phyloP scores from a whole-genome alignment of 768 basidiomycete genomes.

The Mycena albidolilacea region DNA sequence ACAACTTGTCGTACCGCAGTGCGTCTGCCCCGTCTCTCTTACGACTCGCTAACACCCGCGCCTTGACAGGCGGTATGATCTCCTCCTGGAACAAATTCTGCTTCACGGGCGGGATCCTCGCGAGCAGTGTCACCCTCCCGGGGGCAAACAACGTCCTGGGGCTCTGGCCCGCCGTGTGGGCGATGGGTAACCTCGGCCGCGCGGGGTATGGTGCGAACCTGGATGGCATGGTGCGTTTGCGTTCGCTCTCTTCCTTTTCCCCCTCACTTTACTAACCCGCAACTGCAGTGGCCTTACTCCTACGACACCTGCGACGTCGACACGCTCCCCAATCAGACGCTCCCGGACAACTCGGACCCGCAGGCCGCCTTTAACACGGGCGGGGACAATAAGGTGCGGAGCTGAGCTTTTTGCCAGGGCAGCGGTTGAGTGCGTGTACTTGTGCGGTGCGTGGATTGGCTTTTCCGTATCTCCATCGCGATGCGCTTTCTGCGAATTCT shows the following conservation, averaged over 20 bases:
- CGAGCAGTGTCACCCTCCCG: conserved; percentile 58
- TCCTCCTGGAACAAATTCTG: conserved; percentile 75
- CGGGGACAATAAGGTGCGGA: conserved; percentile 55
- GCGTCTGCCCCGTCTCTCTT: conserved; percentile 7
- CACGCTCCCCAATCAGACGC: not conserved
- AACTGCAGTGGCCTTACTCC: conserved; percentile 80
- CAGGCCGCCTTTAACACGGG: conserved; percentile 73
- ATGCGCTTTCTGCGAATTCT: too few relatives aligned
- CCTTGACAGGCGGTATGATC: not conserved
- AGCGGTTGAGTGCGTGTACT: conserved; percentile 65
- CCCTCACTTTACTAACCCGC: conserved; percentile 8
- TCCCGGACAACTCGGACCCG: conserved; percentile 69
- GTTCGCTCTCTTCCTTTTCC: not conserved
- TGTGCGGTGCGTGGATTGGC: too few relatives aligned
- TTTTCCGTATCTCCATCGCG: too few relatives aligned
- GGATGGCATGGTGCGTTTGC: conserved; percentile 7
- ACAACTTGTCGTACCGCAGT: conserved; percentile 51
- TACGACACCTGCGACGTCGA: conserved; percentile 81
- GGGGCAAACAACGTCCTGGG: conserved; percentile 51
- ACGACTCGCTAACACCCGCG: conserved; percentile 1
- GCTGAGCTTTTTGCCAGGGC: conserved; percentile 87
- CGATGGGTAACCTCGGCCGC: conserved; percentile 20
- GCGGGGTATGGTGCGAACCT: conserved; percentile 13
- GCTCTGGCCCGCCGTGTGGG: conserved; percentile 25
- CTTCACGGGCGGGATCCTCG: conserved; percentile 84